Evolutionary conservation across 768 basidiomycete genomes (phyloP).

Genomic region (Lactarius indigo): DNA sequence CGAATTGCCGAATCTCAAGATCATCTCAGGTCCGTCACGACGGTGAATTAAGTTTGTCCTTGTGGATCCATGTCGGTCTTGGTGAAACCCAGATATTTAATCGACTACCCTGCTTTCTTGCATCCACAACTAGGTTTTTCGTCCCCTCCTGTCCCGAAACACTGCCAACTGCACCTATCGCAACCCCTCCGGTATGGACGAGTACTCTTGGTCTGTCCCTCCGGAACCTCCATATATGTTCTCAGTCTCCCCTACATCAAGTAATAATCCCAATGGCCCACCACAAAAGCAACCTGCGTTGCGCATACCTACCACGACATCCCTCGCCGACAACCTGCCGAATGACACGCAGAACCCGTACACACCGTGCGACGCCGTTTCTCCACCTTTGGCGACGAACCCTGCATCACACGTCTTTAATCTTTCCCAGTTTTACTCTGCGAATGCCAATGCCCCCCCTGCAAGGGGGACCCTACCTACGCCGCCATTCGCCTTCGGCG

Average conservation of each 20-base stretch:
- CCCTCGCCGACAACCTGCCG: background rate
- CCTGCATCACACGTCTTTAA: constrained; percentile 1
- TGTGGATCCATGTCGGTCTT: constrained; percentile 18
- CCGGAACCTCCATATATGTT: background rate
- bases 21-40: constrained; percentile 19
- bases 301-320: background rate
- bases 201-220: constrained; percentile 3
- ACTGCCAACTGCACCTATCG: background rate
- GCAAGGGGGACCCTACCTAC: background rate
- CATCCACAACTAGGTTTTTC: constrained; percentile 13
- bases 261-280: background rate
- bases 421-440: constrained; percentile 10
- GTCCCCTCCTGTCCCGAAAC: background rate
- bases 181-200: background rate
- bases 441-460: background rate
- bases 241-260: background rate
- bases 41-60: constrained; percentile 8
- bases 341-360: background rate
- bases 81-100: constrained; percentile 15
- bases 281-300: background rate
- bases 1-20: constrained; percentile 12
- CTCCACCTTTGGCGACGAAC: background rate
- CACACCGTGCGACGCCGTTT: background rate
- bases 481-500: constrained; percentile 8
- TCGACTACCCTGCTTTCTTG: background rate